Conservation (phyloP, 257 asterid species). For the Striga asiatica region DNA sequence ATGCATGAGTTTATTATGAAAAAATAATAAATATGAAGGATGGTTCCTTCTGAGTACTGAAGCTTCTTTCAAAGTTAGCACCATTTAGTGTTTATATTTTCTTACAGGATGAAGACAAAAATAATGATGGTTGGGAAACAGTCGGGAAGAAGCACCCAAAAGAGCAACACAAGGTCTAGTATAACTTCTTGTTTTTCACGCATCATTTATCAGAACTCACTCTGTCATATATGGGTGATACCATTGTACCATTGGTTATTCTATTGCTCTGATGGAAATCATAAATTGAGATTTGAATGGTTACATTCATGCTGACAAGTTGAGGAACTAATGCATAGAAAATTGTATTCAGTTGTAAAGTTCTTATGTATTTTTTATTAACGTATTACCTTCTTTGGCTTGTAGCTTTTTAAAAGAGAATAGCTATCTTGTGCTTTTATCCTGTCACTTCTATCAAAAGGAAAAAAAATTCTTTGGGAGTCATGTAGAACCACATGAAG, state of each 20-base stretch:
- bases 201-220: not conserved
- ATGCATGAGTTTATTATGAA: conserved; percentile 13
- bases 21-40: conserved; percentile 14
- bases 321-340: not conserved
- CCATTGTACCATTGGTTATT: conserved; percentile 7
- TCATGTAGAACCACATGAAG: not conserved
- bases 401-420: not conserved
- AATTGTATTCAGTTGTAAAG: not conserved
- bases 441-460: not conserved
- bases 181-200: not conserved
- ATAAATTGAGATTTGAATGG: not conserved
- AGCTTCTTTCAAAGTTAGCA: not conserved
- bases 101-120: conserved; percentile 35
- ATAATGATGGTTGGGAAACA: conserved; percentile 71
- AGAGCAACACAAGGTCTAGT: conserved; percentile 44
- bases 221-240: not conserved
- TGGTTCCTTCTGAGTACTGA: conserved; percentile 9
- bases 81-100: conserved; percentile 14
- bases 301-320: not conserved
- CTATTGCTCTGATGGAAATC: not conserved
- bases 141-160: conserved; percentile 51
- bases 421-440: not conserved
- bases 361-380: not conserved
- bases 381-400: not conserved
- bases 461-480: not conserved